phyloP scores from a whole-genome alignment of 331 rosid genomes.

The Cydonia oblonga region DNA sequence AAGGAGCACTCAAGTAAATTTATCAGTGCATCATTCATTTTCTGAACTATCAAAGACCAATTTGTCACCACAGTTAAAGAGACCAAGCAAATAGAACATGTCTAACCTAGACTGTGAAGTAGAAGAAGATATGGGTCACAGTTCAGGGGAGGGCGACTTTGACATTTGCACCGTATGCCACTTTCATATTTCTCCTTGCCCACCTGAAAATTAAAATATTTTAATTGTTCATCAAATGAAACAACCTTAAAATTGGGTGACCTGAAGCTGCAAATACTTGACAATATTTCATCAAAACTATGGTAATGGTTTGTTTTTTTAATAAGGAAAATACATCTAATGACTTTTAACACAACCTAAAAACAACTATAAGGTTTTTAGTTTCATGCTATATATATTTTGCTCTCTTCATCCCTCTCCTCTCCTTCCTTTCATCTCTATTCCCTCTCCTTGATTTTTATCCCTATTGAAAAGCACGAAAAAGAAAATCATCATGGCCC shows the following conservation, averaged over 20 bases:
- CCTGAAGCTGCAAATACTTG: background rate
- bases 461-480: background rate
- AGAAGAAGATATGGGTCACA: slow-evolving; percentile 25
- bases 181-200: slow-evolving; percentile 26
- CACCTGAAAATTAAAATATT: slow-evolving; percentile 27
- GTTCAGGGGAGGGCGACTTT: slow-evolving; percentile 49
- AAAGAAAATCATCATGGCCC: background rate
- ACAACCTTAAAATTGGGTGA: background rate
- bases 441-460: background rate
- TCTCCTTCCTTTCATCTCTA: background rate
- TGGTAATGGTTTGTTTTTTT: background rate
- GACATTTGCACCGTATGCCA: slow-evolving; percentile 52
- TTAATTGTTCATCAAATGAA: background rate
- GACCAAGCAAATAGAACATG: background rate
- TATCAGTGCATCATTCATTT: background rate
- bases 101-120: slow-evolving; percentile 38
- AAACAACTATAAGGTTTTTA: background rate
- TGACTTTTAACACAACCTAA: background rate
- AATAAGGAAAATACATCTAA: background rate
- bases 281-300: background rate
- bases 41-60: background rate
- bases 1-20: background rate
- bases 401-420: background rate
- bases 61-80: background rate
- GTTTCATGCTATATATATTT: background rate